These are phyloP conservation scores for Talaromyces trachyspermus DNA, from an alignment of 495 filamentous ascomycete genomes.

Conservation along the genomic window DNA sequence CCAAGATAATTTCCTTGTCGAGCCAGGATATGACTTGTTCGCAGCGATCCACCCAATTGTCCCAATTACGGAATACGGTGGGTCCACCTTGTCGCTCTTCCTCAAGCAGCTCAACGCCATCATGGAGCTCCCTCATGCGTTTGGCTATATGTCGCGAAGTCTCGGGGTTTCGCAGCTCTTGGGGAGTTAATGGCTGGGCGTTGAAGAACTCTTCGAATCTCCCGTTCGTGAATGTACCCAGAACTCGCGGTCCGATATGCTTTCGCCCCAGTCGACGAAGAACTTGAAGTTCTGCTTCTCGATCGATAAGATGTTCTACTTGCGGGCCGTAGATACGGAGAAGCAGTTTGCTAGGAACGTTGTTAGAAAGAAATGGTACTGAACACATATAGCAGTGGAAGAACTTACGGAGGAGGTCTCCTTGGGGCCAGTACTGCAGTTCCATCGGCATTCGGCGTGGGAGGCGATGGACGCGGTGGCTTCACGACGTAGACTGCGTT, in stretches of 20 bases:
- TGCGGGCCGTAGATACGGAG: constrained; percentile 93
- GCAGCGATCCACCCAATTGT: constrained; percentile 81
- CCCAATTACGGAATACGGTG: constrained; percentile 86
- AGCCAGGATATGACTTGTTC: constrained; percentile 70
- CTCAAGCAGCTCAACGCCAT: constrained; percentile 78
- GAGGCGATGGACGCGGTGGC: constrained; percentile 56
- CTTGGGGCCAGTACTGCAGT: constrained; percentile 30
- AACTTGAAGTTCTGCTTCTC: constrained; percentile 82
- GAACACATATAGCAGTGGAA: background rate
- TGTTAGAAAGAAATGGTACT: background rate
- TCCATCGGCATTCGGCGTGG: constrained; percentile 28
- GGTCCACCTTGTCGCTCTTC: constrained; percentile 72
- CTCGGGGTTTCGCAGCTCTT: constrained; percentile 70
- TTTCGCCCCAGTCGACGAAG: constrained; percentile 79
- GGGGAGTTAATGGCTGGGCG: constrained; percentile 65
- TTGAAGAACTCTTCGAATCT: constrained; percentile 92
- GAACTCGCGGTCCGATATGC: constrained; percentile 85
- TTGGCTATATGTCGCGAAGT: constrained; percentile 95
- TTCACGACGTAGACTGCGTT: constrained; percentile 94
- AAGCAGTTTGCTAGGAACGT: constrained; percentile 60
- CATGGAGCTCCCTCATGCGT: constrained; percentile 92
- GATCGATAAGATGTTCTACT: constrained; percentile 91
- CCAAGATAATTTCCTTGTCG: constrained; percentile 57
- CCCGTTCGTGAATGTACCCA: constrained; percentile 93
- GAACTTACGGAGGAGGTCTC: constrained; percentile 47